Conservation (phyloP, 148 eudicot genomes). For the Camellia granthamiana region DNA sequence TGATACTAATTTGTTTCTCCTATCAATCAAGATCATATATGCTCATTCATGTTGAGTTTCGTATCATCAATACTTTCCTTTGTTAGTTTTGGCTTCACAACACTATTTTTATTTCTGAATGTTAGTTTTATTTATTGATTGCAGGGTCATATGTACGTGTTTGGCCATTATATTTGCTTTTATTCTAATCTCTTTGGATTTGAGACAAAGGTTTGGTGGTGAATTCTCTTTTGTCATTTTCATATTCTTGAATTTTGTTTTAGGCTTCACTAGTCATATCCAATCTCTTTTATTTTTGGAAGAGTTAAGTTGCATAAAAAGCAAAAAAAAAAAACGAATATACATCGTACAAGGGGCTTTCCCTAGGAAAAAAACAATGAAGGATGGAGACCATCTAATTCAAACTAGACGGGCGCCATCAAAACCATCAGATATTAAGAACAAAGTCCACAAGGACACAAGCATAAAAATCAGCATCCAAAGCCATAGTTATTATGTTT, state of each 20-base stretch:
- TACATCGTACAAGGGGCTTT: neutral
- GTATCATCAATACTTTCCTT: neutral
- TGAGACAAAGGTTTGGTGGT: slow-evolving; percentile 80
- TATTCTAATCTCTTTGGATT: slow-evolving; percentile 96
- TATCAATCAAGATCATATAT: neutral
- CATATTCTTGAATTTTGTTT: slow-evolving; percentile 3
- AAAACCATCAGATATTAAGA: too few species aligned
- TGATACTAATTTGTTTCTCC: neutral
- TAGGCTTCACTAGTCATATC: neutral
- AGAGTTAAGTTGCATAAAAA: neutral
- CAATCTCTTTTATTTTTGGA: neutral
- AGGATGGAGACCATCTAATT: too few species aligned
- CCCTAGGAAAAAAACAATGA: too few species aligned
- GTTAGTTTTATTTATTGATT: slow-evolving; percentile 28
- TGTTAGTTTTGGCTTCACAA: neutral
- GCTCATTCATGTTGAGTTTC: neutral
- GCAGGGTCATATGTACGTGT: slow-evolving; percentile 99
- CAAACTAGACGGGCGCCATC: too few species aligned
- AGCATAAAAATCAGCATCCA: too few species aligned
- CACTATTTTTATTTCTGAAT: slow-evolving; percentile 10
- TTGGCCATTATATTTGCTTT: slow-evolving; percentile 81
- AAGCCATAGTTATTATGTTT: too few species aligned
- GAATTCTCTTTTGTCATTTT: slow-evolving; percentile 11
- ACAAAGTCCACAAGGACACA: too few species aligned
- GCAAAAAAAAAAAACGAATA: neutral